Base-by-base conservation (phyloP, 345 rosid species). In the Garcia nutans region DNA sequence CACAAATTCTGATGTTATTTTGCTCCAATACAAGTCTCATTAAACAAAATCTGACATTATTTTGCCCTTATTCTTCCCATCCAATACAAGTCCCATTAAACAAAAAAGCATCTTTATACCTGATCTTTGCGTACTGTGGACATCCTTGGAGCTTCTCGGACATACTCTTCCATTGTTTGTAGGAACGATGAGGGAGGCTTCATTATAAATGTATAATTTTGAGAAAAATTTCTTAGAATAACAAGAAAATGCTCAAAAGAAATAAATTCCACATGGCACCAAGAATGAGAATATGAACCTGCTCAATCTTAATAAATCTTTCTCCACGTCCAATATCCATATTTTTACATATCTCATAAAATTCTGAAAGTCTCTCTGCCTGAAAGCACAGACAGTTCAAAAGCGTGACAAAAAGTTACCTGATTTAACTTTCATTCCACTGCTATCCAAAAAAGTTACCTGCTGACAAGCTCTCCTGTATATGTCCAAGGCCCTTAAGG, bases 91-190 rank as follows among this genome's bases (percentile, higher is more conserved):
- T 71, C 41, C 61, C 26, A 45, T 26, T 45, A 50, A 47, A 57
- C 13, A 59, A 62, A 73, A 73, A 56, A 75, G 24, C 54, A 28
- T 33, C 56, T 16, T 9, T 15, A 28, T 85, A 96, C 99, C 99
- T 88, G 96, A 74, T 86, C 96, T 79, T 93, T 96, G 75, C 82
- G 88, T 75, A 71, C 74, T 31, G 85, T 82, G 68, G 89, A 87
- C 78, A 71, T 64, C 70, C 87, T 81, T 74, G 98, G 97, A 78
- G 97, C 96, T 41, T 96, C 99, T 79, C 78, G 88, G 54, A 92
- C 93, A 81, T 93, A 96, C 69, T 96, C 99, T 88, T 96, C 99
- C 99, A 96, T 96, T 65, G 97, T 89, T 96, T 90, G 99, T 62
- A 93, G 87, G 83, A 96, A 93, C 57, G 99, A 96, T 59, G 89